phyloP scores from a whole-genome alignment of 805 yeast species.

The Grigorovia transvaalensis region DNA sequence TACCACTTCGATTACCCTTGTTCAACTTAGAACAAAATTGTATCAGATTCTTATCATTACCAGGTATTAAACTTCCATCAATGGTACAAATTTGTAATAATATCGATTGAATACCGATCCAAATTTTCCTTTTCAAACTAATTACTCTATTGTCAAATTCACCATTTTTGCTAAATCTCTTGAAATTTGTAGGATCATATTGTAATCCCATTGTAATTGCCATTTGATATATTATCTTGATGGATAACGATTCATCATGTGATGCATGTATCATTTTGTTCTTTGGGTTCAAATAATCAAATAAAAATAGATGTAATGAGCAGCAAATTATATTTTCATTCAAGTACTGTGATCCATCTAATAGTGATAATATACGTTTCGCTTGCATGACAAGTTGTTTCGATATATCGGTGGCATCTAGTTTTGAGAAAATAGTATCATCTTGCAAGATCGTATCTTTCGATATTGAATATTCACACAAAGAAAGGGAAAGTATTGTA shows the following conservation, averaged over 20 bases:
- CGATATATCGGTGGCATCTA: slow-evolving; percentile 5
- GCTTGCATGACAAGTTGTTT: slow-evolving; percentile 6
- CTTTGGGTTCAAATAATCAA: slow-evolving; percentile 9
- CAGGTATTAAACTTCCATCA: slow-evolving; percentile 8
- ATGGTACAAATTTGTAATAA: slow-evolving; percentile 5
- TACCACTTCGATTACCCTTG: background rate
- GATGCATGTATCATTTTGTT: slow-evolving; percentile 4
- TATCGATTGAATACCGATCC: slow-evolving; percentile 15
- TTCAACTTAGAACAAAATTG: background rate
- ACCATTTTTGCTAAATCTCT: slow-evolving; percentile 4
- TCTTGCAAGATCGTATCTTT: background rate
- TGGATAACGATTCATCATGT: slow-evolving; percentile 5
- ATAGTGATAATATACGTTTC: slow-evolving; percentile 7
- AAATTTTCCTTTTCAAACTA: slow-evolving; percentile 8
- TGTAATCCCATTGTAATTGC: slow-evolving; percentile 10
- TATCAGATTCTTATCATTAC: slow-evolving; percentile 1
- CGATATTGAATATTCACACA: slow-evolving; percentile 1
- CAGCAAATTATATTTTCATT: slow-evolving; percentile 11
- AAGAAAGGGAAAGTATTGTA: slow-evolving; percentile 5
- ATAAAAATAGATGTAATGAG: slow-evolving; percentile 7
- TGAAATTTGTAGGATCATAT: slow-evolving; percentile 7
- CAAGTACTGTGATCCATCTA: slow-evolving; percentile 9
- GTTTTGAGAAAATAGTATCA: background rate
- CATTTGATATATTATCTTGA: slow-evolving; percentile 5
- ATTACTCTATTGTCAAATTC: background rate